Percentiles rank a stretch among this genome's conserved stretches.
phyloP scores from a whole-genome alignment of 805 yeast genomes.

The Saturnispora diversa region DNA sequence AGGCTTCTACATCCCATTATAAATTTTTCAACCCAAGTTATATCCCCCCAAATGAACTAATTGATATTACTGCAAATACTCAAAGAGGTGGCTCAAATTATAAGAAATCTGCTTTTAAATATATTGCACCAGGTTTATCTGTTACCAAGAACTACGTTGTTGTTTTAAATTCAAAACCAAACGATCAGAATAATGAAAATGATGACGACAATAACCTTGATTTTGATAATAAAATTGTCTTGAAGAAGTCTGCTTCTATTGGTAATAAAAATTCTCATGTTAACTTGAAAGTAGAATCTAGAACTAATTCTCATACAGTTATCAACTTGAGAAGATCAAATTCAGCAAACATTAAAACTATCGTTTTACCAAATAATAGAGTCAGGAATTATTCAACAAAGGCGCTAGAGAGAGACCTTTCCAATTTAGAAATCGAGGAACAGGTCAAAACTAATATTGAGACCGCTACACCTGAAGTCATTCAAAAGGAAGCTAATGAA shows the following conservation, averaged over 20 bases:
- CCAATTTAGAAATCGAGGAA: conserved; percentile 12
- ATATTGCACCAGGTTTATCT: conserved; percentile 22
- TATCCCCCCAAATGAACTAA: conserved; percentile 24
- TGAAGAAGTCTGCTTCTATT: conserved; percentile 20
- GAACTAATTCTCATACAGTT: conserved; percentile 18
- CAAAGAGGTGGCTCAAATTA: conserved; percentile 14
- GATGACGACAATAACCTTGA: conserved; percentile 8
- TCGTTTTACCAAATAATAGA: conserved; percentile 18
- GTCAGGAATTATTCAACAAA: conserved; percentile 11
- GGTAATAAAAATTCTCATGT: conserved; percentile 28
- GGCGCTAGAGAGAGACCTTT: conserved; percentile 16
- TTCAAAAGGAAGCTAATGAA: conserved; percentile 4
- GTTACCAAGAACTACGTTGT: conserved; percentile 27
- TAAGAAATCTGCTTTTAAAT: conserved; percentile 17
- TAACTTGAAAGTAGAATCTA: conserved; percentile 21
- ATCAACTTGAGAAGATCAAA: conserved; percentile 26
- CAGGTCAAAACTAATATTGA: background rate
- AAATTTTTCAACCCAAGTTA: conserved; percentile 30
- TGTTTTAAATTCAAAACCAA: conserved; percentile 20
- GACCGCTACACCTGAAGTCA: background rate
- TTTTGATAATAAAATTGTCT: conserved; percentile 16
- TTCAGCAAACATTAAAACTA: conserved; percentile 23
- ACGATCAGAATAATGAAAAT: conserved; percentile 13
- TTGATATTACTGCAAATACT: conserved; percentile 22
- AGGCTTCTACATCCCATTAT: conserved; percentile 13